A percentile compares a stretch with the other conserved stretches of the same genome.
Conservation (phyloP, 1,139 yeast genomes). For the Yamadazyma taylorii region DNA sequence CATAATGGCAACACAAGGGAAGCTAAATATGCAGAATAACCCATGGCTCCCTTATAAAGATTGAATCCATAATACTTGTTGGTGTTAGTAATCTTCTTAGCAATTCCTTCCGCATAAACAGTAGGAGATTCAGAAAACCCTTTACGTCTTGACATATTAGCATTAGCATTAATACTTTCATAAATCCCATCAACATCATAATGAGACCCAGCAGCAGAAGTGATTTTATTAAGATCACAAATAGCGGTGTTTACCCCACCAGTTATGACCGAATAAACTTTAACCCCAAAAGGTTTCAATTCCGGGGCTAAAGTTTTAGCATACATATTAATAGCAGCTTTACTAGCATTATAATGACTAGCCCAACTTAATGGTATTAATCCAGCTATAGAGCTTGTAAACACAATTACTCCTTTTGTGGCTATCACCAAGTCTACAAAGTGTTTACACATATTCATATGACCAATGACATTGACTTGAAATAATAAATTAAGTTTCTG, state of each 20-base stretch:
- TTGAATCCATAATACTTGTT: conserved; percentile 9
- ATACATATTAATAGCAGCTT: conserved; percentile 21
- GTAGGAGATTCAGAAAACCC: conserved; percentile 22
- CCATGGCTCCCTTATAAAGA: conserved; percentile 21
- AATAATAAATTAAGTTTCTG: conserved; percentile 23
- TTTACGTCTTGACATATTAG: conserved; percentile 28
- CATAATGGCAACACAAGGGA: conserved; percentile 31
- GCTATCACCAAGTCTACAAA: conserved; percentile 30
- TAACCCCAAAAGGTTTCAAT: conserved; percentile 37
- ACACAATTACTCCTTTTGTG: conserved; percentile 37
- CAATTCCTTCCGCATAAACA: conserved; percentile 33
- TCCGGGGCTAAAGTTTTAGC: conserved; percentile 16
- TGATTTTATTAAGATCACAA: conserved; percentile 9
- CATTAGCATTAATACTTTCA: conserved; percentile 24
- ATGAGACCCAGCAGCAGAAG: conserved; percentile 17
- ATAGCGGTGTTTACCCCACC: conserved; percentile 45
- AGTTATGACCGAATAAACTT: conserved; percentile 32
- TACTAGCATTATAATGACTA: conserved; percentile 33
- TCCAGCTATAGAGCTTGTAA: conserved; percentile 38
- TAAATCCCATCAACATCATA: conserved; percentile 33
- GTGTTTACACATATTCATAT: conserved; percentile 37
- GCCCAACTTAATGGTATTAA: conserved; percentile 38
- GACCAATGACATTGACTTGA: conserved; percentile 39
- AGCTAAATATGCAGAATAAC: conserved; percentile 22
- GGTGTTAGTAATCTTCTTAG: conserved; percentile 19